These are phyloP conservation scores for Darksidea phi DNA, from an alignment of 495 filamentous ascomycete genomes.

Conservation along the genomic window DNA sequence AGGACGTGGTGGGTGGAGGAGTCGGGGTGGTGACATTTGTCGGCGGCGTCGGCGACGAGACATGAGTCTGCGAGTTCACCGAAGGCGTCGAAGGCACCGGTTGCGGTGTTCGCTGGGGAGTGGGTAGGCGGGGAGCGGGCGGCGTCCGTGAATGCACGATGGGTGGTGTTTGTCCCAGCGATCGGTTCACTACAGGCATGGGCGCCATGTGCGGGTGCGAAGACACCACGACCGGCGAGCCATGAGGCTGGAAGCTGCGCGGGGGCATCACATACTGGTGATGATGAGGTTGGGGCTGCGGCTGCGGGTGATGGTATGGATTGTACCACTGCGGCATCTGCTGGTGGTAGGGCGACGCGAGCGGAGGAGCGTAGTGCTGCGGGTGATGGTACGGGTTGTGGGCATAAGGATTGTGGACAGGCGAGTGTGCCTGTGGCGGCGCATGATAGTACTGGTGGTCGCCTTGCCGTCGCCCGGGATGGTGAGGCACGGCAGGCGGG, in stretches of 20 bases:
- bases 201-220: slow-evolving; percentile 40
- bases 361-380: slow-evolving; percentile 40
- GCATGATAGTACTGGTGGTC: slow-evolving; percentile 41
- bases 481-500: slow-evolving; percentile 37
- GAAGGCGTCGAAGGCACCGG: slow-evolving; percentile 26
- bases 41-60: slow-evolving; percentile 27
- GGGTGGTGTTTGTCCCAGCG: slow-evolving; percentile 32
- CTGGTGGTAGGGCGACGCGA: slow-evolving; percentile 36
- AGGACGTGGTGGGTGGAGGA: slow-evolving; percentile 24
- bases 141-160: slow-evolving; percentile 31
- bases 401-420: slow-evolving; percentile 38
- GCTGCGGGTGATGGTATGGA: slow-evolving; percentile 33
- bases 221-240: slow-evolving; percentile 43
- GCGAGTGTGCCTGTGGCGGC: slow-evolving; percentile 41
- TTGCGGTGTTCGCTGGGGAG: no score
- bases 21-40: slow-evolving; percentile 21
- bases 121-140: slow-evolving; percentile 23
- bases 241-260: slow-evolving; percentile 32
- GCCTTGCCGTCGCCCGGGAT: slow-evolving; percentile 39
- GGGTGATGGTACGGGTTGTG: slow-evolving; percentile 38
- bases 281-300: no score
- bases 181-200: slow-evolving; percentile 37
- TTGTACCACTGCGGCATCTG: slow-evolving; percentile 38
- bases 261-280: slow-evolving; percentile 31
- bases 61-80: slow-evolving; percentile 30